Conservation (phyloP, 441 rosid species). For the Kokia cookei region DNA sequence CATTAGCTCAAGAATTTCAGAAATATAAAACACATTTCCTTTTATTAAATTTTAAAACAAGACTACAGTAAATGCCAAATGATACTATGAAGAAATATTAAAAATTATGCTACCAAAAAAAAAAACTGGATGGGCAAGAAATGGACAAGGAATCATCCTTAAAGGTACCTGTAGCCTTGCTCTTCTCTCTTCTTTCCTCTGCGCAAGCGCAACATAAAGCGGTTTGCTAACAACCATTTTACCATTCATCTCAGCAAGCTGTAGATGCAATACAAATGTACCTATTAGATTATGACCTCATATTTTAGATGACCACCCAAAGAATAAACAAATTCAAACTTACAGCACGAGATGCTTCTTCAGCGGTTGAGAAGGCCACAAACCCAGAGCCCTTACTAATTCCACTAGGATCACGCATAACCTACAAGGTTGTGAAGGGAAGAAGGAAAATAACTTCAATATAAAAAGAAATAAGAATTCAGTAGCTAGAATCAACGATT, state of each 20-base stretch:
- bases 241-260: conserved; percentile 65
- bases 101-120: no score
- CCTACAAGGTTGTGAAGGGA: conserved; percentile 20
- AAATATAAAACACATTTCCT: background rate
- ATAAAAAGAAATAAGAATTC: background rate
- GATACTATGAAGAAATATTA: background rate
- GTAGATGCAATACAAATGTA: conserved; percentile 5
- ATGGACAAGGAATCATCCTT: background rate
- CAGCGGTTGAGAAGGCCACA: conserved; percentile 63
- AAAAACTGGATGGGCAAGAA: background rate
- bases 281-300: background rate
- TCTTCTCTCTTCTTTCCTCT: conserved; percentile 63
- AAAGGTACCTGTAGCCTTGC: conserved; percentile 61
- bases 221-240: conserved; percentile 60
- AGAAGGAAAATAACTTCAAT: background rate
- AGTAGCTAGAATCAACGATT: background rate
- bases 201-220: conserved; percentile 70
- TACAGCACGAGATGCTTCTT: conserved; percentile 66
- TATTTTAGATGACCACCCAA: background rate
- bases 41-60: background rate
- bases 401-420: conserved; percentile 61
- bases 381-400: conserved; percentile 69
- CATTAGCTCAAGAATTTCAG: background rate
- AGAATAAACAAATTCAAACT: conserved; percentile 14
- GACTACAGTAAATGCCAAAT: background rate